Evolutionary conservation across 371 early-diverging fungal species (phyloP).

Genomic region (Caulochytrium protostelioides): DNA sequence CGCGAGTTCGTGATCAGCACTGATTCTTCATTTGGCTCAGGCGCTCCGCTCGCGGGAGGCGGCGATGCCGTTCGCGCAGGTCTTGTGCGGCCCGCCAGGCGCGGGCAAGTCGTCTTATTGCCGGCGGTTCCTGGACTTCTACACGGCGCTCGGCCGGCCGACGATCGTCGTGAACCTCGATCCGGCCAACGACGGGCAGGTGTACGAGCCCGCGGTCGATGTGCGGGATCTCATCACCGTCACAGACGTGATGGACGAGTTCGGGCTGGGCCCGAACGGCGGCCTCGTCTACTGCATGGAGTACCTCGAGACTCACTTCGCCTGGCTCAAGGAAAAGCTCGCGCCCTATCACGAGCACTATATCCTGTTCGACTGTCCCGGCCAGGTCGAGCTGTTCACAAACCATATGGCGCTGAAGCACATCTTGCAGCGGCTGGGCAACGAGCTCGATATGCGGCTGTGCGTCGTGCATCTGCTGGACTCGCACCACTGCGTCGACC

Average conservation of each 20-base stretch:
- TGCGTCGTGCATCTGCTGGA: slow-evolving; percentile 28
- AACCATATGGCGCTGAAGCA: slow-evolving; percentile 67
- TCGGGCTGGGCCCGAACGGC: slow-evolving; percentile 40
- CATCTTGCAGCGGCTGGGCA: slow-evolving; percentile 50
- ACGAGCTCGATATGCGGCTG: slow-evolving; percentile 22
- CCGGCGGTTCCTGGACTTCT: slow-evolving; percentile 73
- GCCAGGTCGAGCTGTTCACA: slow-evolving; percentile 97
- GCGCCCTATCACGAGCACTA: slow-evolving; percentile 39
- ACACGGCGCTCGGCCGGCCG: slow-evolving; percentile 40
- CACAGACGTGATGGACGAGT: slow-evolving; percentile 33
- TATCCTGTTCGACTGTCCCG: slow-evolving; percentile 94
- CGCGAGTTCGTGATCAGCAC: too few relatives aligned
- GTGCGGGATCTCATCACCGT: slow-evolving; percentile 33
- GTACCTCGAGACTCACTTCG: slow-evolving; percentile 29
- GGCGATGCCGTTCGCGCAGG: slow-evolving; percentile 31
- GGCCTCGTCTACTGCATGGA: slow-evolving; percentile 34
- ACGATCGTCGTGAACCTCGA: slow-evolving; percentile 47
- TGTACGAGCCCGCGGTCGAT: slow-evolving; percentile 39
- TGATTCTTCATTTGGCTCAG: too few relatives aligned
- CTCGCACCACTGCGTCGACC: slow-evolving; percentile 24
- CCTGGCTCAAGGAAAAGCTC: slow-evolving; percentile 19
- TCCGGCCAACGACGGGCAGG: slow-evolving; percentile 30
- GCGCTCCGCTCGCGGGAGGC: too few relatives aligned
- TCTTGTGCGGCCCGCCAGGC: slow-evolving; percentile 93
- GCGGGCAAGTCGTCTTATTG: slow-evolving; percentile 96